Percentiles rank a stretch among this genome's conserved stretches.
phyloP scores from a whole-genome alignment of 345 rosid species.

The Microthlaspi erraticum region DNA sequence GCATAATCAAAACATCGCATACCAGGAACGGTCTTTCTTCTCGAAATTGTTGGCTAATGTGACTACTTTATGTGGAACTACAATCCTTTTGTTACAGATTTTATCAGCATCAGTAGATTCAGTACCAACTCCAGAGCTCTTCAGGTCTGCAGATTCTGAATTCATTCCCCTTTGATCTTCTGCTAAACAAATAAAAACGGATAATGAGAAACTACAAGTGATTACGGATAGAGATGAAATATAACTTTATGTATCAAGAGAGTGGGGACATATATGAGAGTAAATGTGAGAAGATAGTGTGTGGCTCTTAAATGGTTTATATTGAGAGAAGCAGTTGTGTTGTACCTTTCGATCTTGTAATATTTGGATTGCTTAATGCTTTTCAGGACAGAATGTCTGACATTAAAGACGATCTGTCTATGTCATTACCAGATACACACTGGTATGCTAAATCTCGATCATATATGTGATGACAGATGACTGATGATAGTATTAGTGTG shows the following conservation, averaged over 20 bases:
- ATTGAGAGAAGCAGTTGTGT: constrained; percentile 21
- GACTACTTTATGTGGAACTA: constrained; percentile 53
- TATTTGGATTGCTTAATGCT: constrained; percentile 21
- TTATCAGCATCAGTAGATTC: constrained; percentile 34
- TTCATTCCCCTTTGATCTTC: constrained; percentile 35
- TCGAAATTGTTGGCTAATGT: constrained; percentile 52
- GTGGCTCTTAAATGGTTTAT: constrained; percentile 50
- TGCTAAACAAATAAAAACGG: constrained; percentile 4
- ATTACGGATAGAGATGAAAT: constrained; percentile 15
- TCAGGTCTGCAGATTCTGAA: constrained; percentile 33
- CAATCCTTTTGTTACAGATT: constrained; percentile 51
- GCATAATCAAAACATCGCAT: constrained; percentile 18
- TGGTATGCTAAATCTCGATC: constrained; percentile 14
- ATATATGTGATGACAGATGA: constrained; percentile 20
- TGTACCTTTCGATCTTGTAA: constrained; percentile 20
- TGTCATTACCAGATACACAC: constrained; percentile 16
- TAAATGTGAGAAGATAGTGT: constrained; percentile 60
- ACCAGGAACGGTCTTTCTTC: constrained; percentile 70
- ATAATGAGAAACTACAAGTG: constrained; percentile 8
- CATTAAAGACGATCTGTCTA: constrained; percentile 15
- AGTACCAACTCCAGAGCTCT: constrained; percentile 47
- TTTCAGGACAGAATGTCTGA: constrained; percentile 29
- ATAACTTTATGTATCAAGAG: background rate
- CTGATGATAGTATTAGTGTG: background rate
- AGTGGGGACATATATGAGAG: constrained; percentile 40